Evolutionary conservation across 345 rosid species (phyloP), one percentile per base, ranked within the genome.

Genomic region (Gossypium sturtianum): DNA sequence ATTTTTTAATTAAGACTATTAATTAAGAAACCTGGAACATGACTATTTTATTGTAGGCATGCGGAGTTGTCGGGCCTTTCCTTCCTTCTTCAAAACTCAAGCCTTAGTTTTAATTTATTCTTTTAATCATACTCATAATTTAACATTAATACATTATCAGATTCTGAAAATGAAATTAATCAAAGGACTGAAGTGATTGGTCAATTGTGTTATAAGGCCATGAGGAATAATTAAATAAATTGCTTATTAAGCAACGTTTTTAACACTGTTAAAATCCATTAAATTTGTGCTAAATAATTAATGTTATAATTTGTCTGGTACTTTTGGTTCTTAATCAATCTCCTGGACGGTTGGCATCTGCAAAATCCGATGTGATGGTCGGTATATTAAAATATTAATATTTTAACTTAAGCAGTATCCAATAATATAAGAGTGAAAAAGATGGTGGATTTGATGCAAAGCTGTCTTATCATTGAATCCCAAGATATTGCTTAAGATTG

Each of bases 41-140:
- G 71, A 72, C 45, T 47, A 10, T n/a, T 56, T 47, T 58, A 19
- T 64, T 72, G 61, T 20, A 9, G 52, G 73, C 82, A 76, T 64
- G 75, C 78, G 83, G 51, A 52, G 66, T 17, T 80, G 80, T 77
- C 78, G 73, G 76, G 7, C 44, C 3, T 34, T 34, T 62, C 67
- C 38, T 70, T 41, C 66, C 15, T 9, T 72, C 45, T 19, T 53
- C 58, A 11, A 41, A 61, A 63, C n/a, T 20, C 16, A 19, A 47
- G 12, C 49, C 19, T 13, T 25, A 12, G 6, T 66, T n/a, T 27
- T 15, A 19, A 12, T 19, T n/a, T 22, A 23, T 7, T 22, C 7
- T 49, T 68, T 17, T 45, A 20, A 49, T 51, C 53, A 66, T 45
- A 4, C 27, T 3, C 12, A 16, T 53, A 53, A 66, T 44, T 6